These are phyloP conservation scores for Thielaviopsis punctulata DNA, from an alignment of 2,329 filamentous ascomycete genomes.

Conservation along the genomic window DNA sequence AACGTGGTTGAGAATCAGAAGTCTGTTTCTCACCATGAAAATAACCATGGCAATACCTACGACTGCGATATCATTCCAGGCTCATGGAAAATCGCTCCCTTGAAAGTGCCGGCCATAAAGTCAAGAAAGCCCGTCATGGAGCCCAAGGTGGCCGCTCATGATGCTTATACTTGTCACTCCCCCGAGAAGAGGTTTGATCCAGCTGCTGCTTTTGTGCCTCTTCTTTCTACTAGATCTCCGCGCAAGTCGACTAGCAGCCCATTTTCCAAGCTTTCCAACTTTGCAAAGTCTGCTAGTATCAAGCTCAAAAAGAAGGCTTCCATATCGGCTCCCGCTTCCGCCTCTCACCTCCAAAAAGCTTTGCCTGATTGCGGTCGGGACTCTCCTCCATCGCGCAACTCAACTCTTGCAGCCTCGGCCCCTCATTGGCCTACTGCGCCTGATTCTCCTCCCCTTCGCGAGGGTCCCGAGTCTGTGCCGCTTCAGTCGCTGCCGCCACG, in stretches of 20 bases:
- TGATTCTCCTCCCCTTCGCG: neutral
- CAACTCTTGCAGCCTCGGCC: neutral
- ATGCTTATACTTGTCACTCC: neutral
- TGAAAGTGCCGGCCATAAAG: neutral
- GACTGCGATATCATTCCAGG: neutral
- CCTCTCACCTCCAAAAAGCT: neutral
- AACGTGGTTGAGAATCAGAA: neutral
- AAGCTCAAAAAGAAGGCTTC: neutral
- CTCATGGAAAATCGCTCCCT: neutral
- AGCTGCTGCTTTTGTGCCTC: neutral
- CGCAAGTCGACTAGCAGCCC: neutral
- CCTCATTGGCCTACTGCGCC: neutral
- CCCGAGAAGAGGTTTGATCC: neutral
- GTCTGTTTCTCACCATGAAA: neutral
- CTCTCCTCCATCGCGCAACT: neutral
- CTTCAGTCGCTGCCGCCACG: neutral
- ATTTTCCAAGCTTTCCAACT: neutral
- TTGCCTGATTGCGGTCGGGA: neutral
- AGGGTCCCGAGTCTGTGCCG: neutral
- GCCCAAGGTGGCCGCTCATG: neutral
- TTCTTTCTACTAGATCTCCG: neutral
- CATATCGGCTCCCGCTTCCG: neutral
- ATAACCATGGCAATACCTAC: neutral
- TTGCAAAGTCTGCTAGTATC: neutral
- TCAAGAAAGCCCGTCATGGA: neutral